These are phyloP conservation scores for Quercus gilva DNA, from an alignment of 306 rosid species.

Conservation along the genomic window DNA sequence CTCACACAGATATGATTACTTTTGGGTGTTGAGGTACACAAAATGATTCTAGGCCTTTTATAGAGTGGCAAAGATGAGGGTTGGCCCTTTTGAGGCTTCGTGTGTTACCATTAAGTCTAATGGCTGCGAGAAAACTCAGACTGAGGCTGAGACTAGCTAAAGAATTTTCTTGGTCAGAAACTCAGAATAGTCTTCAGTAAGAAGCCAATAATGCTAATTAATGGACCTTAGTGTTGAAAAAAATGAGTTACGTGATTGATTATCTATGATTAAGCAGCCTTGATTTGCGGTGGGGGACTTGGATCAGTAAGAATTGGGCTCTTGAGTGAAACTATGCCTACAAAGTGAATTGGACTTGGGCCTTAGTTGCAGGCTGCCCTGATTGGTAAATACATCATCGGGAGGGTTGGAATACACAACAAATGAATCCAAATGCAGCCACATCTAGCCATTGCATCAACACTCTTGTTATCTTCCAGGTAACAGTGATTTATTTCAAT, in stretches of 20 bases:
- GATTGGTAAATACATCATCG: not conserved
- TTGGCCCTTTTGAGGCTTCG: not conserved
- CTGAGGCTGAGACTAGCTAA: not conserved
- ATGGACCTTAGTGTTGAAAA: not conserved
- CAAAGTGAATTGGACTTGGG: not conserved
- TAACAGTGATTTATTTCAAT: too few species aligned
- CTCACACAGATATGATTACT: not conserved
- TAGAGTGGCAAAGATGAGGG: constrained; percentile 8
- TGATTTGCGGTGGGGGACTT: not conserved
- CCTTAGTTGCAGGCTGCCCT: not conserved
- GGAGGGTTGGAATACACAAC: too few species aligned
- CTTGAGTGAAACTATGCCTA: not conserved
- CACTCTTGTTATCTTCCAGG: too few species aligned
- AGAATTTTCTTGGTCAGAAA: not conserved
- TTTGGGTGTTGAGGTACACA: not conserved
- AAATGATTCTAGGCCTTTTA: constrained; percentile 12
- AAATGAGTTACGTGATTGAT: constrained; percentile 5
- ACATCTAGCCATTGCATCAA: too few species aligned
- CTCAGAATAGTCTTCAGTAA: too few species aligned
- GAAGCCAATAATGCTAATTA: too few species aligned
- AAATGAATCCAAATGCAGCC: too few species aligned
- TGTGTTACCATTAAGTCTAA: not conserved
- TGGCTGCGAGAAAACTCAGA: not conserved
- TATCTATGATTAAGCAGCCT: not conserved
- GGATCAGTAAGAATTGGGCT: not conserved